Base-by-base conservation (phyloP, 2,329 filamentous ascomycete genomes). In the Xylaria sp. region DNA sequence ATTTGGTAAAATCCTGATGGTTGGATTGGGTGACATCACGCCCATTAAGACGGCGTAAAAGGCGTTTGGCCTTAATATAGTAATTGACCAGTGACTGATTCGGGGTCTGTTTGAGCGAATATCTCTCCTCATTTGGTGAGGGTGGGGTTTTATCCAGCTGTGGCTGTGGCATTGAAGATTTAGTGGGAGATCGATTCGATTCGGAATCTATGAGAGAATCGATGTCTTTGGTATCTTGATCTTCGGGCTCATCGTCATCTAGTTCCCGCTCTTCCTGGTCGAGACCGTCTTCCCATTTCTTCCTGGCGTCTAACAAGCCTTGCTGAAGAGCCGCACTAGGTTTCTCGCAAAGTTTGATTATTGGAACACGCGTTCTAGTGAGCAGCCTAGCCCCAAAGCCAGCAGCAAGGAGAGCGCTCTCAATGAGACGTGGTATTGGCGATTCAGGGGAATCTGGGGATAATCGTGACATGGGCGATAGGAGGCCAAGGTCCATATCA, bases 401-500 rank as follows among this genome's bases (percentile, higher is more conserved):
- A 34, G 87, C 82, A 18, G 92, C 86, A 5, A 97, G 84, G 13
- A 97, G 86, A 2, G 88, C 88, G 78, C 91, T 92, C 77, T 97
- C 93, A 1, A 97, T 80, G 7, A 94, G 77, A 28, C 92, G 87
- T 1, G 93, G 93, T 65, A 96, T 90, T 0, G 86, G 84, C 5
- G 89, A 90, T 39, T 86, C 85, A 18, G 85, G 78, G 15, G 83
- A 83, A 70, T 89, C 85, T 2, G 86, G 84, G 61, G 86, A 83
- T 54, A 86, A 81, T 23, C 80, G 77, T 1, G 91, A 91, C 58
- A 85, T 81, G 3, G 88, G 88, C 1, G 92, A 91, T 5, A 96
- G 83, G 41, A 97, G 86, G 9, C 91, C 92, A 37, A 97, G 87
- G 79, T 98, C 94, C 91, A 97, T 94, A 76, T 97, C 94, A 1